Evolutionary conservation across 1,284 basidiomycete genomes (phyloP), one percentile per base, ranked within the genome.

Genomic region (Pseudozyma pruni): DNA sequence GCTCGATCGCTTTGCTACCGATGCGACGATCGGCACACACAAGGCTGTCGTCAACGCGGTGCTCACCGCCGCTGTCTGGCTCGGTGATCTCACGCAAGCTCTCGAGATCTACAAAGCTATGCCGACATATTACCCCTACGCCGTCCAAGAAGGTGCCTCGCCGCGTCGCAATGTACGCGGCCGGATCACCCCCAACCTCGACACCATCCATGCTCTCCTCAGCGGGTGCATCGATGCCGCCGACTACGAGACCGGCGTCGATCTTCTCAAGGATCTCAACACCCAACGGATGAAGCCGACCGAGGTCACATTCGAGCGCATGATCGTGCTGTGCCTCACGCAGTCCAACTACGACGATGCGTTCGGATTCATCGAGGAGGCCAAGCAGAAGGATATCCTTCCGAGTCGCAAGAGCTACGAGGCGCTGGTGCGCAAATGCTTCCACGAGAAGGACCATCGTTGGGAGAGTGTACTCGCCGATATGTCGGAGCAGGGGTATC

Each of bases 361-460:
- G 0, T 80, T 78, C 33, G 53, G 43, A 0, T 60, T 75, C 32
- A 60, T 80, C 31, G 72, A 80, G 35, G 61, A 75, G 40, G 60
- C 68, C 31, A 78, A 80, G 40, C 33, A 44, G 2, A 57, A 59
- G 8, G 43, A 20, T 2, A 33, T 75, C 7, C 34, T 45, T 0
- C 78, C 78, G 0, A 74, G 72, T 37, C 46, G 66, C 4, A 66
- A 68, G 40, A 70, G 55, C 23, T 80, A 78, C 49, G 74, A 74
- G 19, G 59, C 66, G 7, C 39, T 80, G 31, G 43, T 72, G 8
- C 61, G 72, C 37, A 78, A 68, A n/a, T 80, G 78, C 35, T 48
- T 42, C 38, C 19, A 22, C 4, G 49, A 56, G 9, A 34, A 59
- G 3, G 78, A 80, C 25, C 47, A 55, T 32, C 66, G 78, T 4